Conservation (phyloP, 108 stramenopile genomes). For the Skeletonema costatum region DNA sequence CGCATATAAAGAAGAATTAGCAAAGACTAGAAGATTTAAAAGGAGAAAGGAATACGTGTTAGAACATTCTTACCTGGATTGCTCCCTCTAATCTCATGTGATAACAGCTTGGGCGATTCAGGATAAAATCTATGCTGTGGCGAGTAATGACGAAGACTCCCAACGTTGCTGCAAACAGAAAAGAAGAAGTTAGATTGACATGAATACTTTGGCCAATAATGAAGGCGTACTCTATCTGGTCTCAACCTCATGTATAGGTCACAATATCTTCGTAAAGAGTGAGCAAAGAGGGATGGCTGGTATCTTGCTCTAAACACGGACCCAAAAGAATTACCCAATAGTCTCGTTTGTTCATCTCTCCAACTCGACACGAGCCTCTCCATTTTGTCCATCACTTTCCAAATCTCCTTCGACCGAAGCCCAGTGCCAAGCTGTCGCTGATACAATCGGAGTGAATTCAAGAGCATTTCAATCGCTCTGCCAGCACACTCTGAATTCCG, state of each 20-base stretch:
- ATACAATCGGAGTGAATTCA: constrained; percentile 63
- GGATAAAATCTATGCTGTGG: constrained; percentile 90
- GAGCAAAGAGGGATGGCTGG: constrained; percentile 65
- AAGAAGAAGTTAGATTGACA: neutral
- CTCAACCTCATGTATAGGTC: constrained; percentile 50
- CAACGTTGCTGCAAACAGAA: constrained; percentile 40
- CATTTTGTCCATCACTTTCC: constrained; percentile 63
- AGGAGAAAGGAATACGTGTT: neutral
- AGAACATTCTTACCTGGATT: constrained; percentile 20
- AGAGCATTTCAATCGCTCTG: constrained; percentile 70
- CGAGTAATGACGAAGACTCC: constrained; percentile 72
- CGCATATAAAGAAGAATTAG: neutral
- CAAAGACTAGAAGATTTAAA: neutral
- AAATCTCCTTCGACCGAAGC: constrained; percentile 60
- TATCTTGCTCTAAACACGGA: constrained; percentile 86
- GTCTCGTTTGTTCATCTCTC: constrained; percentile 73
- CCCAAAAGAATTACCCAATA: constrained; percentile 88
- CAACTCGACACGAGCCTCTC: constrained; percentile 77
- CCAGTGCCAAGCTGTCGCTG: constrained; percentile 68
- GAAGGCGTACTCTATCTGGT: neutral
- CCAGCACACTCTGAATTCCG: constrained; percentile 63
- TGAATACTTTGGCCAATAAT: neutral
- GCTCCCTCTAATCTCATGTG: constrained; percentile 70
- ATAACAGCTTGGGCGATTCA: constrained; percentile 68
- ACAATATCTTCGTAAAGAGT: constrained; percentile 47